Conservation (phyloP, 2,329 filamentous ascomycete genomes). For the Sporothrix brunneoviolacea region DNA sequence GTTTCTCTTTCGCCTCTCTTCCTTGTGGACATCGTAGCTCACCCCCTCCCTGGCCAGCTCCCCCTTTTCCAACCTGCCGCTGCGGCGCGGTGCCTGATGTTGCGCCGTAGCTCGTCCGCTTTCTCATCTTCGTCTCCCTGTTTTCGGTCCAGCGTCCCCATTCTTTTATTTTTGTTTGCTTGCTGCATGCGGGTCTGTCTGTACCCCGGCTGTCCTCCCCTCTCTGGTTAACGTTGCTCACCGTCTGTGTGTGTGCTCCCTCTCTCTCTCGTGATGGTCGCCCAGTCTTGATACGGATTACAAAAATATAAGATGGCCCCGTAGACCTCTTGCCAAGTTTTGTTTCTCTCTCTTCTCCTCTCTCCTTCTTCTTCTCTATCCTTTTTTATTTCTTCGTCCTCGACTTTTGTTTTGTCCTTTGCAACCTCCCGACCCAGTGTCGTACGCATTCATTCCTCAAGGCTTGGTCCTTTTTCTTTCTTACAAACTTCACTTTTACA, state of each 20-base stretch:
- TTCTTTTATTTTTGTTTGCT: slow-evolving; percentile 6
- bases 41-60: neutral
- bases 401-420: slow-evolving; percentile 4
- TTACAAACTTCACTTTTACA: slow-evolving; percentile 19
- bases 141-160: slow-evolving; percentile 7
- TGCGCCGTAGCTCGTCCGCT: neutral
- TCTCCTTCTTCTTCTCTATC: neutral
- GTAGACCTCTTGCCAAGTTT: slow-evolving; percentile 11
- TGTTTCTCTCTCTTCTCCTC: slow-evolving; percentile 8
- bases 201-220: slow-evolving; percentile 1
- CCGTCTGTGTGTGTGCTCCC: neutral
- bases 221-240: too few relatives aligned
- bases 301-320: slow-evolving; percentile 18
- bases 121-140: neutral
- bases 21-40: neutral
- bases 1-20: slow-evolving; percentile 5
- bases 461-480: slow-evolving; percentile 27
- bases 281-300: too few relatives aligned
- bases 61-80: slow-evolving; percentile 6
- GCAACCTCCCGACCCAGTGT: slow-evolving; percentile 12
- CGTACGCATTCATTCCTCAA: slow-evolving; percentile 29
- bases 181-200: neutral
- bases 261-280: neutral
- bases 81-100: slow-evolving; percentile 4
- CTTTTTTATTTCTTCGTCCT: slow-evolving; percentile 9